Conservation (phyloP, 306 rosid species). For the Lagenaria siceraria region DNA sequence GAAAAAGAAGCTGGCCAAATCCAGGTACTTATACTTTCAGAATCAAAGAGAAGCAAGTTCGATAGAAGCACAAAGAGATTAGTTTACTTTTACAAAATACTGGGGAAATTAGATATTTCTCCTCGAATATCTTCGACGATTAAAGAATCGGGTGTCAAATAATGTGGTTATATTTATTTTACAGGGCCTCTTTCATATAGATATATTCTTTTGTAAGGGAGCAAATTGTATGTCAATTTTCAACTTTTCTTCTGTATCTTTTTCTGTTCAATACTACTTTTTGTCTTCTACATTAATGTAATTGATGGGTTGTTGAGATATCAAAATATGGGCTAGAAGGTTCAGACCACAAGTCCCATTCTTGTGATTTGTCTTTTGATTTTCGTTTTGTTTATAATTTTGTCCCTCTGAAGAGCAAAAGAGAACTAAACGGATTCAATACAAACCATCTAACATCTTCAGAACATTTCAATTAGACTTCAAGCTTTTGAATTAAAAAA, state of each 20-base stretch:
- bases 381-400: not conserved
- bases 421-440: not conserved
- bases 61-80: slow-evolving; percentile 36
- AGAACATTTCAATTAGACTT: not conserved
- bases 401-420: not conserved
- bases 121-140: slow-evolving; percentile 19
- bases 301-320: slow-evolving; percentile 1
- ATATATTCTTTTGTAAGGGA: slow-evolving; percentile 43
- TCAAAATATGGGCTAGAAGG: not conserved
- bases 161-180: slow-evolving; percentile 45
- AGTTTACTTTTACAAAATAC: slow-evolving; percentile 24
- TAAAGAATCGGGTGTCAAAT: slow-evolving; percentile 41
- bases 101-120: not conserved
- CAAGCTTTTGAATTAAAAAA: not conserved
- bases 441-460: not conserved
- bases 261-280: slow-evolving; percentile 8
- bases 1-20: not conserved
- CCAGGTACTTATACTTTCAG: slow-evolving; percentile 1
- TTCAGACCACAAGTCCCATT: not conserved
- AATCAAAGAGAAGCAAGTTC: slow-evolving; percentile 31
- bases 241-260: not conserved
- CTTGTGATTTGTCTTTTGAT: not conserved
- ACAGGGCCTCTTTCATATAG: slow-evolving; percentile 30
- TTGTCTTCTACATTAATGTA: not conserved
- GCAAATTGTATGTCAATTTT: slow-evolving; percentile 26